phyloP scores from a whole-genome alignment of 2,329 filamentous ascomycete genomes.

The Fusarium chaquense region DNA sequence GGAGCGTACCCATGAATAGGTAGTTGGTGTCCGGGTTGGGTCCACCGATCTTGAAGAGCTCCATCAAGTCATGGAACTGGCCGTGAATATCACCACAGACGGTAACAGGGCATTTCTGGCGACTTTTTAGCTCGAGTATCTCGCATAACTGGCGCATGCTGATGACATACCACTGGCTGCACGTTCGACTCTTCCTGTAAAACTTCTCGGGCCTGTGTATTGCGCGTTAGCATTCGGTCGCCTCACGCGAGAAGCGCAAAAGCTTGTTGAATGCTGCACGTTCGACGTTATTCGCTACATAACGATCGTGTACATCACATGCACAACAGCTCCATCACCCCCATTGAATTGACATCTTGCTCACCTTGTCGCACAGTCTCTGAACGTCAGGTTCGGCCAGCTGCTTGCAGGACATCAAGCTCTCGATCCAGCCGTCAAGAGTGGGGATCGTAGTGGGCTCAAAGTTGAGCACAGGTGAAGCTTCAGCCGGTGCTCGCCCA shows the following conservation, averaged over 20 bases:
- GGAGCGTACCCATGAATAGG: constrained; percentile 90
- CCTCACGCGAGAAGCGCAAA: constrained; percentile 50
- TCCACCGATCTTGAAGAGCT: constrained; percentile 98
- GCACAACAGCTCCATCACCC: constrained; percentile 1
- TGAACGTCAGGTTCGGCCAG: constrained; percentile 94
- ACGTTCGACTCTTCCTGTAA: constrained; percentile 98
- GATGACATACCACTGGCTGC: constrained; percentile 86
- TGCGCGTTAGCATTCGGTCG: constrained; percentile 49
- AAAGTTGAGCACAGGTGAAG: constrained; percentile 73
- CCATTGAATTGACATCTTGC: constrained; percentile 19
- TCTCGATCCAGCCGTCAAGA: constrained; percentile 98
- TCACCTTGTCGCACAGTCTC: constrained; percentile 96
- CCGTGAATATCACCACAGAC: constrained; percentile 99
- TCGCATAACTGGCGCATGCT: constrained; percentile 23
- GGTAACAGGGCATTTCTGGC: constrained; percentile 95
- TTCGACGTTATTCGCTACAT: constrained; percentile 4
- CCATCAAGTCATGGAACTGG: constrained; percentile 99
- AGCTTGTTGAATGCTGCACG: constrained; percentile 31
- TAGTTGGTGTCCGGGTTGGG: constrained; percentile 99
- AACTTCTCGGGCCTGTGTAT: constrained; percentile 86
- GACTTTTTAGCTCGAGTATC: constrained; percentile 47
- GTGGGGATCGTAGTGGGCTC: constrained; percentile 93
- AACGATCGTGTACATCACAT: background rate
- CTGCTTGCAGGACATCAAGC: constrained; percentile 98
- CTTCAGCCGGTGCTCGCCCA: constrained; percentile 82